Percentiles rank a stretch among this genome's conserved stretches.
phyloP scores from a whole-genome alignment of 2,329 filamentous ascomycete genomes.

The Madurella fahalii region DNA sequence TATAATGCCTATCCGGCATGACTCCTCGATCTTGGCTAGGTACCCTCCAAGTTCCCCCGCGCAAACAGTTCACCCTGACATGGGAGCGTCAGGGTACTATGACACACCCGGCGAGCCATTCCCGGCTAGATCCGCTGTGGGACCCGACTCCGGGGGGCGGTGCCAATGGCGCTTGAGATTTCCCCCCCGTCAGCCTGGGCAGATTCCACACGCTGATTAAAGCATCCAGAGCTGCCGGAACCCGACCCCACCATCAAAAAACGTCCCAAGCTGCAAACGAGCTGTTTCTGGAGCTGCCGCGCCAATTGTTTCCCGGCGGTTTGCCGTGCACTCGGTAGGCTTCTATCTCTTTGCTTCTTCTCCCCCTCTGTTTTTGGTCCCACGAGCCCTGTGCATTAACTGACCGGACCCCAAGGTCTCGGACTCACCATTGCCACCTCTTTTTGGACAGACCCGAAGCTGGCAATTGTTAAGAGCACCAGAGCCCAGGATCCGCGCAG shows the following conservation, averaged over 20 bases:
- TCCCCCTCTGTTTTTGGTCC: neutral
- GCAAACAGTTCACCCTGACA: no score
- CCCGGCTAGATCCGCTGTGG: slow-evolving; percentile 16
- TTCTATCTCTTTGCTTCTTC: neutral
- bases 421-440: neutral
- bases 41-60: no score
- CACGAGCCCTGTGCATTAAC: neutral
- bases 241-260: slow-evolving; percentile 20
- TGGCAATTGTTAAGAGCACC: neutral
- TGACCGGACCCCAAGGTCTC: neutral
- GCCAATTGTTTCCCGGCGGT: neutral
- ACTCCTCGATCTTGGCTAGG: no score
- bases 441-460: slow-evolving; percentile 3
- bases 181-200: slow-evolving; percentile 9
- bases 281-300: neutral
- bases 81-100: neutral
- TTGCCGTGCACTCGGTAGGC: neutral
- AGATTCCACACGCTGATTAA: slow-evolving; percentile 16
- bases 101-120: slow-evolving; percentile 15
- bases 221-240: slow-evolving; percentile 7
- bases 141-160: neutral
- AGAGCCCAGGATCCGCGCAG: neutral
- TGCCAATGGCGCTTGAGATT: neutral
- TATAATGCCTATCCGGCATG: no score
- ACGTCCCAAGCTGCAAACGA: slow-evolving; percentile 3